Percentiles rank a stretch among this genome's conserved stretches.
Evolutionary conservation across 2,329 filamentous ascomycete genomes (phyloP).

Genomic region (Phialophora macrospora): DNA sequence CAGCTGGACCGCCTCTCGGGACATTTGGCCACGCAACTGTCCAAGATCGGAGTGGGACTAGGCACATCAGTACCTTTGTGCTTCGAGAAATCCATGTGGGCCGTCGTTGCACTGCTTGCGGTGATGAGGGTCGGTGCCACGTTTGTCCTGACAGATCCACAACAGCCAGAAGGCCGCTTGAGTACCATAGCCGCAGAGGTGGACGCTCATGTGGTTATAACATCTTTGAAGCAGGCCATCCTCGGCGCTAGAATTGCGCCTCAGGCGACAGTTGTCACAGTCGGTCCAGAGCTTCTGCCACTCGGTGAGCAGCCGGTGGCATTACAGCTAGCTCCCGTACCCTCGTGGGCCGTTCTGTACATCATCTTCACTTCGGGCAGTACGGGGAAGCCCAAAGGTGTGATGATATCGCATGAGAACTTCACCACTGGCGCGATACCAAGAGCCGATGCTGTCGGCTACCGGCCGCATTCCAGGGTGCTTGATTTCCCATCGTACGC

Average conservation of each 20-base stretch:
- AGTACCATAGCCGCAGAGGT: conserved; percentile 46
- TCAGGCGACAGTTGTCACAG: conserved; percentile 39
- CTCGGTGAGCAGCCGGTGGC: conserved; percentile 25
- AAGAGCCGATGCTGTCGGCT: conserved; percentile 57
- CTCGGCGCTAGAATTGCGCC: conserved; percentile 44
- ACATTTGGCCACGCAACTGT: no score
- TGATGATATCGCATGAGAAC: conserved; percentile 46
- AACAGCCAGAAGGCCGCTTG: conserved; percentile 47
- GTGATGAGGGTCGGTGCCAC: conserved; percentile 51
- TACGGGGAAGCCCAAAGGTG: conserved; percentile 42
- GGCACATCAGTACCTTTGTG: conserved; percentile 43
- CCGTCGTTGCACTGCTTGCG: conserved; percentile 49
- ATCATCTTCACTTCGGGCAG: conserved; percentile 46
- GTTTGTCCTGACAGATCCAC: conserved; percentile 50
- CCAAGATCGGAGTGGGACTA: no score
- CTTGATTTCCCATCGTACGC: conserved; percentile 53
- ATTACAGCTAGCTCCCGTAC: conserved; percentile 38
- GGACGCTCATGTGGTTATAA: conserved; percentile 44
- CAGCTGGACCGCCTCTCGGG: conserved; percentile 44
- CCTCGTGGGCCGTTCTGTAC: conserved; percentile 45
- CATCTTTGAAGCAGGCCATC: conserved; percentile 42
- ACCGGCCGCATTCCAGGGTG: conserved; percentile 40
- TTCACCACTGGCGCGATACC: conserved; percentile 47
- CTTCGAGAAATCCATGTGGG: conserved; percentile 53
- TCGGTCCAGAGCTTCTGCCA: conserved; percentile 40